Conservation (phyloP, 768 basidiomycete genomes). For the Lentinula raphanica region DNA sequence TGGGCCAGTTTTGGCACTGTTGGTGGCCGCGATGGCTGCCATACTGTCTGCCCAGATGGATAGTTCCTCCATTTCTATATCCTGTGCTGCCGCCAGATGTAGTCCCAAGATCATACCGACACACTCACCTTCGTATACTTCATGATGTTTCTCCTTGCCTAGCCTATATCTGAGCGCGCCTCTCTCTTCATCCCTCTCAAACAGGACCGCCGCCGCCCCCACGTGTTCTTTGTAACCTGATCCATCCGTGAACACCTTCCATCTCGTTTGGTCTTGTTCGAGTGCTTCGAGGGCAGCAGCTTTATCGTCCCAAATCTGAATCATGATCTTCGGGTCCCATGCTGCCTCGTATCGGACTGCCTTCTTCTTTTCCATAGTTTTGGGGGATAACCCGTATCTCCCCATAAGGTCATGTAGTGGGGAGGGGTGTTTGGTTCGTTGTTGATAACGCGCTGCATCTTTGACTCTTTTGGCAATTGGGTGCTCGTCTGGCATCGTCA, state of each 20-base stretch:
- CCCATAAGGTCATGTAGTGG: slow-evolving; percentile 13
- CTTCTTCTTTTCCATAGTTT: not conserved
- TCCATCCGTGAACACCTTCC: slow-evolving; percentile 11
- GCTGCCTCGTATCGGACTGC: not conserved
- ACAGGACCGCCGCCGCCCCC: slow-evolving; percentile 2
- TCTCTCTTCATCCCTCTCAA: not conserved
- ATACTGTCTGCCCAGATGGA: not conserved
- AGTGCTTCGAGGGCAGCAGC: not conserved
- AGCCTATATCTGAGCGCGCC: not conserved
- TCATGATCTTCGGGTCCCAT: not conserved
- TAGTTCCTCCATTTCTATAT: not conserved
- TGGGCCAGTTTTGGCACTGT: not conserved
- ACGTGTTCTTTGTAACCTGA: slow-evolving; percentile 8
- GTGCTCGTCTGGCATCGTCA: slow-evolving; percentile 5
- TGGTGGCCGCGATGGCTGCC: not conserved
- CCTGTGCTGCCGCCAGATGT: not conserved
- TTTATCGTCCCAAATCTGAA: not conserved
- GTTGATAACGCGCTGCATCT: not conserved
- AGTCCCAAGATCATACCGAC: not conserved
- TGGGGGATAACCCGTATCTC: not conserved
- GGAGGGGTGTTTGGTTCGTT: slow-evolving; percentile 6
- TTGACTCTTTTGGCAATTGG: not conserved
- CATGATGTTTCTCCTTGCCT: not conserved
- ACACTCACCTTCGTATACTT: not conserved
- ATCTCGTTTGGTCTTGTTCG: not conserved